Percentiles rank a stretch among this genome's conserved stretches.
Conservation (phyloP, 2,329 filamentous ascomycete genomes). For the Trichoderma lentiforme region DNA sequence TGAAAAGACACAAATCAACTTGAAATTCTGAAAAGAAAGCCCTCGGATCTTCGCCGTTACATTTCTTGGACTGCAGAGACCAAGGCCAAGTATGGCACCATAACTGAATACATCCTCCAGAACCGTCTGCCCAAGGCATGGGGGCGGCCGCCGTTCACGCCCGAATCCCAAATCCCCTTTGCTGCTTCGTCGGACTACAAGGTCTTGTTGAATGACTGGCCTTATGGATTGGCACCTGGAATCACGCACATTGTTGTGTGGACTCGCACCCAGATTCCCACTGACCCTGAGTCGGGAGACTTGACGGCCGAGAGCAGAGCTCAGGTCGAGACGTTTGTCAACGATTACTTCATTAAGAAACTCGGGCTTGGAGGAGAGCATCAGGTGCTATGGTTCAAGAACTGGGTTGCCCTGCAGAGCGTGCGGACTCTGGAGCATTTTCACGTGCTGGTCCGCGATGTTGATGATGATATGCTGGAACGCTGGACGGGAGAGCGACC, state of each 20-base stretch:
- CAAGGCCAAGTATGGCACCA: conserved; percentile 71
- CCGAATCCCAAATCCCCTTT: conserved; percentile 50
- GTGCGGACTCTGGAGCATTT: conserved; percentile 86
- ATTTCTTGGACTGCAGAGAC: conserved; percentile 71
- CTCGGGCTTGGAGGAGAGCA: conserved; percentile 49
- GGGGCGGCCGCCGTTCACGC: conserved; percentile 57
- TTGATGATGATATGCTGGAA: conserved; percentile 48
- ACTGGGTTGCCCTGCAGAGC: conserved; percentile 85
- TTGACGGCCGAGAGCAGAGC: conserved; percentile 65
- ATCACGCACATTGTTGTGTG: conserved; percentile 86
- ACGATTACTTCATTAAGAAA: conserved; percentile 61
- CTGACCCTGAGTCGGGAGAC: conserved; percentile 67
- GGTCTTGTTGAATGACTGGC: conserved; percentile 89
- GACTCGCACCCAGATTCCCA: conserved; percentile 78
- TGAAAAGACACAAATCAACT: conserved; percentile 56
- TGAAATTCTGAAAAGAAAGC: conserved; percentile 71
- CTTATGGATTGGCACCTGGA: conserved; percentile 68
- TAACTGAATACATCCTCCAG: conserved; percentile 72
- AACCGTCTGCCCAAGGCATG: conserved; percentile 67
- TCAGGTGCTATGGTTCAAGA: conserved; percentile 83
- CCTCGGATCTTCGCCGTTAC: conserved; percentile 76
- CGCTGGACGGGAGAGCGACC: conserved; percentile 51
- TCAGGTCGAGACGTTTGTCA: conserved; percentile 66
- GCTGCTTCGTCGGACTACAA: conserved; percentile 56
- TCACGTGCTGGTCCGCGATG: conserved; percentile 67